Evolutionary conservation across 2,329 filamentous ascomycete genomes (phyloP).

Genomic region (Talaromyces albobiverticillius): DNA sequence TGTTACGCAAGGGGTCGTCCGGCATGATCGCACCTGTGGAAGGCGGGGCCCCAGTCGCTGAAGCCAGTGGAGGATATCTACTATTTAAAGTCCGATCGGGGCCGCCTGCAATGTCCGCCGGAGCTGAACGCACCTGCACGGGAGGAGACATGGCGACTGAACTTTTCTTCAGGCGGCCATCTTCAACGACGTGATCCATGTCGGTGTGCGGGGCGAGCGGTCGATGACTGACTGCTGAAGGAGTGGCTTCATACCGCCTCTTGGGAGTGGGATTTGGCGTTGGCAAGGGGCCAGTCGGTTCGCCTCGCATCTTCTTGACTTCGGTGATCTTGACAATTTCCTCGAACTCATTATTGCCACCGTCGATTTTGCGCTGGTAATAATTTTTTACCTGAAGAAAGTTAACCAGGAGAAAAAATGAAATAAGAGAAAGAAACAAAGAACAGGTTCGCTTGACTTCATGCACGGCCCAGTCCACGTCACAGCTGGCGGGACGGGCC

Average conservation of each 20-base stretch:
- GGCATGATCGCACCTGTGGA: conserved; percentile 24
- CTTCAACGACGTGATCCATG: conserved; percentile 30
- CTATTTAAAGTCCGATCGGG: conserved; percentile 32
- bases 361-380: conserved; percentile 44
- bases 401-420: conserved; percentile 12
- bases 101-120: no score
- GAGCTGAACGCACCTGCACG: conserved; percentile 28
- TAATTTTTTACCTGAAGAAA: conserved; percentile 48
- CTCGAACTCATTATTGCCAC: conserved; percentile 45
- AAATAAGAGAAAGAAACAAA: conserved; percentile 2
- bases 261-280: conserved; percentile 44
- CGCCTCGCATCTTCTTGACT: conserved; percentile 42
- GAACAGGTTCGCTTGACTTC: conserved; percentile 12
- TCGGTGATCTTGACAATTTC: conserved; percentile 42
- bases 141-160: conserved; percentile 23
- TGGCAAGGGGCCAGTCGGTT: conserved; percentile 43
- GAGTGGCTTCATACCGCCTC: conserved; percentile 47
- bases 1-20: conserved; percentile 34
- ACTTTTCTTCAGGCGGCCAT: conserved; percentile 26
- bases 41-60: conserved; percentile 31
- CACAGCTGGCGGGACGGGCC: conserved; percentile 12
- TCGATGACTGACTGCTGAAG: conserved; percentile 40
- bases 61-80: conserved; percentile 38
- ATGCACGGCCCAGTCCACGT: conserved; percentile 12
- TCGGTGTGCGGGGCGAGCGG: conserved; percentile 44